phyloP scores from a whole-genome alignment of 345 rosid genomes.

The Populus simonii region DNA sequence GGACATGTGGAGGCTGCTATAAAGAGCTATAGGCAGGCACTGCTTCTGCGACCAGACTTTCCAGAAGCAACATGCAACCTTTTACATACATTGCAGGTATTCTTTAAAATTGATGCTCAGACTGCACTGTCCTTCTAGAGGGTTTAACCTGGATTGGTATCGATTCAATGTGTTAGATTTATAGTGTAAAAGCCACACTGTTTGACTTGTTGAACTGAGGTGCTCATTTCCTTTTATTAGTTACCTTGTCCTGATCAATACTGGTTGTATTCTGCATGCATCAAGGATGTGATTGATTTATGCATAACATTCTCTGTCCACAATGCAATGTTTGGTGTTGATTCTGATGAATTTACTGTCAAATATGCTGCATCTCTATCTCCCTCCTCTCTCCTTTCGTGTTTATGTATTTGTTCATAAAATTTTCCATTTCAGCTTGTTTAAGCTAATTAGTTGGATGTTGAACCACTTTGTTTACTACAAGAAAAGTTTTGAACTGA shows the following conservation, averaged over 20 bases:
- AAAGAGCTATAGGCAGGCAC: conserved; percentile 87
- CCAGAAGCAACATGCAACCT: conserved; percentile 99
- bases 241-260: not conserved
- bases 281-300: not conserved
- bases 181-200: not conserved
- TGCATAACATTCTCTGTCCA: not conserved
- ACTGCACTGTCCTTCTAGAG: not conserved
- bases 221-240: not conserved
- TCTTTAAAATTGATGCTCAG: not conserved
- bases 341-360: not conserved
- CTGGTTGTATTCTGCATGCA: not conserved
- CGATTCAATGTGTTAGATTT: not conserved
- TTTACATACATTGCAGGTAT: conserved; percentile 88
- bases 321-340: not conserved
- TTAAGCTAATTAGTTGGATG: not conserved
- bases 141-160: not conserved
- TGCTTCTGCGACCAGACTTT: conserved; percentile 77
- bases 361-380: not conserved
- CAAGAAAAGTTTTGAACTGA: not conserved
- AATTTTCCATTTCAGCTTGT: not conserved
- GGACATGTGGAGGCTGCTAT: conserved; percentile 92
- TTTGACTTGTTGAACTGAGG: not conserved
- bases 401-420: not conserved
- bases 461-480: not conserved
- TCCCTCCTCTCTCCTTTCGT: not conserved